Conservation (phyloP, 805 yeast genomes). For the Candida sakaeoensis region DNA sequence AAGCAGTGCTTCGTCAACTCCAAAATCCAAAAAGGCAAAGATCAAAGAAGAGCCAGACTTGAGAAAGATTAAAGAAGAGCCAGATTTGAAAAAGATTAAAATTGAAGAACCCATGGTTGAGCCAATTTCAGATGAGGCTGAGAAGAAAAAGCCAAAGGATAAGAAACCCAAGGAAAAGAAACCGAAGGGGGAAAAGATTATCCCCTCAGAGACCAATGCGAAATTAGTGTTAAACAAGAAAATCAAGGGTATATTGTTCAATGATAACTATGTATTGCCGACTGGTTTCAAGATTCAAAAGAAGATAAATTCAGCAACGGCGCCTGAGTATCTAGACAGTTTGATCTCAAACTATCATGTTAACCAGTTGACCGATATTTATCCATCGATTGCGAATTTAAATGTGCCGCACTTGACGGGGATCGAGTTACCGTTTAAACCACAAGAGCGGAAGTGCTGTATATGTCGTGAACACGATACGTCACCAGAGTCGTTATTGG, state of each 20-base stretch:
- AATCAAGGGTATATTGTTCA: neutral
- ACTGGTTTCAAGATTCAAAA: neutral
- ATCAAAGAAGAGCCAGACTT: slow-evolving; percentile 5
- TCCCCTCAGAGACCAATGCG: neutral
- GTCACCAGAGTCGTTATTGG: slow-evolving; percentile 19
- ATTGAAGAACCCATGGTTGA: slow-evolving; percentile 82
- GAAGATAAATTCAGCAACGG: neutral
- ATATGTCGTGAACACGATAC: slow-evolving; percentile 49
- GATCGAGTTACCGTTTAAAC: slow-evolving; percentile 18
- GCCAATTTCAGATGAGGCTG: slow-evolving; percentile 26
- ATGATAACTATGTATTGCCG: neutral
- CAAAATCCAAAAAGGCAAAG: slow-evolving; percentile 5
- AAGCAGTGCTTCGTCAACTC: neutral
- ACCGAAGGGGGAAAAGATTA: slow-evolving; percentile 4
- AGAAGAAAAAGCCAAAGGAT: slow-evolving; percentile 8
- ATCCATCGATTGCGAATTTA: slow-evolving; percentile 16
- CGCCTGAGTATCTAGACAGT: slow-evolving; percentile 2
- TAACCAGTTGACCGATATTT: slow-evolving; percentile 27
- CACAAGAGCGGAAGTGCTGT: slow-evolving; percentile 44
- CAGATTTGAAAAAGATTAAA: slow-evolving; percentile 59
- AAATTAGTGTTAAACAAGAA: neutral
- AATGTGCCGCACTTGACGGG: slow-evolving; percentile 16
- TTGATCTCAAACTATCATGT: slow-evolving; percentile 16
- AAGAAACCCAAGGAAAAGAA: slow-evolving; percentile 8
- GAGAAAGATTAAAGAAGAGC: slow-evolving; percentile 4